Evolutionary conservation across 2,329 filamentous ascomycete species (phyloP).

Genomic region (Talaromyces sp.): DNA sequence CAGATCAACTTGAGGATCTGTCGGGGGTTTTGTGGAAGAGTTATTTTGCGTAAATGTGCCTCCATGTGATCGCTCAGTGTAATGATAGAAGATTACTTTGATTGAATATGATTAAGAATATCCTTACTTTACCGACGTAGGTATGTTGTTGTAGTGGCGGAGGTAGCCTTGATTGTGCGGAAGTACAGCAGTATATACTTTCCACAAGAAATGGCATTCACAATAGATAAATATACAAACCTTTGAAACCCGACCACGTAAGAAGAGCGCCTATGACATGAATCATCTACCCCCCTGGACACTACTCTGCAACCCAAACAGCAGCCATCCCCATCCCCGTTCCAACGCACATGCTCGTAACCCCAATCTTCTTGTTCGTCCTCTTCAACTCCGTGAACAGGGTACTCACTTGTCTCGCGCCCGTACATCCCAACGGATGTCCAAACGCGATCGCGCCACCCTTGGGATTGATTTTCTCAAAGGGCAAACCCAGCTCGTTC

Average conservation of each 20-base stretch:
- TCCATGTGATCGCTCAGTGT: not conserved
- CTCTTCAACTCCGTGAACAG: slow-evolving; percentile 84
- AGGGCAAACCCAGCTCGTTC: slow-evolving; percentile 76
- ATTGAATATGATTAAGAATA: not conserved
- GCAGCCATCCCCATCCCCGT: slow-evolving; percentile 98
- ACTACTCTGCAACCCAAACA: slow-evolving; percentile 88
- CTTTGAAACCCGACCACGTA: not conserved
- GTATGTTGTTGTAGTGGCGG: not conserved
- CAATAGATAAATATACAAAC: not conserved
- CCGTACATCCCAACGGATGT: slow-evolving; percentile 91
- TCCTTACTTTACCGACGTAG: not conserved
- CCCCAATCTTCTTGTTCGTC: slow-evolving; percentile 77
- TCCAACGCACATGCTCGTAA: slow-evolving; percentile 94
- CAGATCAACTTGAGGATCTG: slow-evolving; percentile 89
- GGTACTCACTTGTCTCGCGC: slow-evolving; percentile 88
- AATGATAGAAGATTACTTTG: not conserved
- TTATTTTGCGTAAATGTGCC: slow-evolving; percentile 72
- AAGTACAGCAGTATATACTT: not conserved
- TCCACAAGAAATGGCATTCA: not conserved
- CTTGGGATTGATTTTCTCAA: slow-evolving; percentile 93
- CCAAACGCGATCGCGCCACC: slow-evolving; percentile 95
- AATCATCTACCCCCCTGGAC: not conserved
- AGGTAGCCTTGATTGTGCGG: not conserved
- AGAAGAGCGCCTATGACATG: not conserved
- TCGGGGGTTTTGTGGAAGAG: slow-evolving; percentile 99